A percentile compares a stretch with the other conserved stretches of the same genome.
Conservation (phyloP, 768 basidiomycete genomes). For the Galerina marginata region DNA sequence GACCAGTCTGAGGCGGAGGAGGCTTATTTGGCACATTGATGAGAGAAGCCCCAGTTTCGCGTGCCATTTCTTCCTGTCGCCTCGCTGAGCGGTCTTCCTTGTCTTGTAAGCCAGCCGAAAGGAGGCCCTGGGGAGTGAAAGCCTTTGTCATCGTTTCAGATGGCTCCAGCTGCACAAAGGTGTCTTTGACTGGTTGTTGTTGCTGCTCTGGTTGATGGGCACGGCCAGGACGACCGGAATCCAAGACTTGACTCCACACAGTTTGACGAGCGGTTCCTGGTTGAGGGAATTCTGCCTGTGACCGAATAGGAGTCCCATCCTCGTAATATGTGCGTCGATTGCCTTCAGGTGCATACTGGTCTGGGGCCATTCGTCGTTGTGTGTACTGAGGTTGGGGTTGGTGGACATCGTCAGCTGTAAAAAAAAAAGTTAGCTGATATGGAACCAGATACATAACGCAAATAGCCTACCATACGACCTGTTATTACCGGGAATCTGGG, state of each 20-base stretch:
- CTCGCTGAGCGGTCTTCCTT: constrained; percentile 96
- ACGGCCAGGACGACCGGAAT: constrained; percentile 55
- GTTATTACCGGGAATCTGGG: constrained; percentile 61
- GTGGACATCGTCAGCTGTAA: constrained; percentile 52
- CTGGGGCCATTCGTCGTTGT: constrained; percentile 55
- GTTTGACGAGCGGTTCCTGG: constrained; percentile 65
- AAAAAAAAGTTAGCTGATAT: constrained; percentile 11
- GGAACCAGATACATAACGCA: constrained; percentile 11
- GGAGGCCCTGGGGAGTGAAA: constrained; percentile 91
- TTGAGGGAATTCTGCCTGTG: constrained; percentile 60
- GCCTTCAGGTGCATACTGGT: constrained; percentile 53
- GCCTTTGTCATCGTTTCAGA: constrained; percentile 87
- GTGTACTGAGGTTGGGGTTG: constrained; percentile 40
- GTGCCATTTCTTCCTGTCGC: constrained; percentile 90
- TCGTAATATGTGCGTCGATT: constrained; percentile 62
- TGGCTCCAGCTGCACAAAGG: constrained; percentile 76
- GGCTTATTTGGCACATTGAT: constrained; percentile 97
- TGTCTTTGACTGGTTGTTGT: constrained; percentile 51
- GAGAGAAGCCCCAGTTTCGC: constrained; percentile 89
- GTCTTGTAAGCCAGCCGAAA: constrained; percentile 94
- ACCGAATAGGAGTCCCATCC: constrained; percentile 54
- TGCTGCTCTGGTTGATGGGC: constrained; percentile 44
- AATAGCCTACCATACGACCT: constrained; percentile 47
- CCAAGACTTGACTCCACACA: constrained; percentile 91
- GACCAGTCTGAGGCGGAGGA: constrained; percentile 91